Conservation (phyloP, 805 yeast genomes). For the Sugiyamaella valdiviana region DNA sequence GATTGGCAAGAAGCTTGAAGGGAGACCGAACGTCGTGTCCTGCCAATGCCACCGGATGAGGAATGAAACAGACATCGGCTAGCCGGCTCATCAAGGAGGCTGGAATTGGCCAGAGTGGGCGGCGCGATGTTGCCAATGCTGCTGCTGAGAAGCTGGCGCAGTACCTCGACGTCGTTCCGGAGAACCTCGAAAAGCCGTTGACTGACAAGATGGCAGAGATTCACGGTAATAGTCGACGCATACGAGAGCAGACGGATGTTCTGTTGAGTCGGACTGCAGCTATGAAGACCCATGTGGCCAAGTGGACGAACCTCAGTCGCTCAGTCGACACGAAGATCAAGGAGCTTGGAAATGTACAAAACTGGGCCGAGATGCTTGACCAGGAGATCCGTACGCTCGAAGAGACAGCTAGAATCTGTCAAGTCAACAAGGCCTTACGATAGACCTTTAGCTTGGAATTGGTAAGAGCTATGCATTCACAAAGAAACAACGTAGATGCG, state of each 20-base stretch:
- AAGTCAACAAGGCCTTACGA: background rate
- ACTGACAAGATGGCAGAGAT: constrained; percentile 23
- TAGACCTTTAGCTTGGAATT: too few relatives aligned
- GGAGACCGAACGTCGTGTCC: background rate
- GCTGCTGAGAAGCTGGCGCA: constrained; percentile 12
- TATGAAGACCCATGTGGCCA: constrained; percentile 7
- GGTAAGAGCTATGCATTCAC: background rate
- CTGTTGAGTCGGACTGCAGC: constrained; percentile 6
- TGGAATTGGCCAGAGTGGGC: constrained; percentile 21
- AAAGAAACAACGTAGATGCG: background rate
- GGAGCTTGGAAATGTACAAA: constrained; percentile 41
- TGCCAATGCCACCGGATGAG: background rate
- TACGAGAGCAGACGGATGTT: constrained; percentile 15
- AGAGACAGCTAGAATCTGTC: constrained; percentile 31
- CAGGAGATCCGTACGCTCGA: constrained; percentile 69
- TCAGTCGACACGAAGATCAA: constrained; percentile 16
- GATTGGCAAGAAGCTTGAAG: background rate
- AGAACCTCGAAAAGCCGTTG: constrained; percentile 21
- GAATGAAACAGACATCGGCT: constrained; percentile 20
- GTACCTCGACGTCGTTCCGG: constrained; percentile 13
- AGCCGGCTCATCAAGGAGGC: constrained; percentile 19
- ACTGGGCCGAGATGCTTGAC: constrained; percentile 62
- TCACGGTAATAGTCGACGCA: constrained; percentile 17
- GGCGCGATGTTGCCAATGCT: constrained; percentile 16
- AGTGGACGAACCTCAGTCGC: constrained; percentile 9